Evolutionary conservation across 1,284 basidiomycete species (phyloP).

Genomic region (Xerocomus nothofagi): DNA sequence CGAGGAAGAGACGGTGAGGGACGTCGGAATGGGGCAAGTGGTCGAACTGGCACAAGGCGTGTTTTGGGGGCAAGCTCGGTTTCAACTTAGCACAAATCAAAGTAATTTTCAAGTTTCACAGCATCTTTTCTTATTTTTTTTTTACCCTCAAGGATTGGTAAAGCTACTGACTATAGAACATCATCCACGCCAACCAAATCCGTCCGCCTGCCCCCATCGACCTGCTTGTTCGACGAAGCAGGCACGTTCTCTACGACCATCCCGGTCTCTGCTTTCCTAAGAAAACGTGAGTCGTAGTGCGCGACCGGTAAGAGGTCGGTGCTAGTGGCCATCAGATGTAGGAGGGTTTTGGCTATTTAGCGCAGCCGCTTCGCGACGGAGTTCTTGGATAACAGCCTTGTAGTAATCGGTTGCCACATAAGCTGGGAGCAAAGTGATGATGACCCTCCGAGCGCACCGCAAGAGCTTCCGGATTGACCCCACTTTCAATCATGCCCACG

Average conservation of each 20-base stretch:
- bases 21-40: neutral
- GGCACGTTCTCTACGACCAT: constrained; percentile 6
- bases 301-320: too few relatives aligned
- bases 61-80: constrained; percentile 6
- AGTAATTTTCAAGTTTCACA: constrained; percentile 24
- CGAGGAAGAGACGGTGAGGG: neutral
- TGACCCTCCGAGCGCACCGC: constrained; percentile 56
- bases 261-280: neutral
- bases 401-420: constrained; percentile 1
- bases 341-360: constrained; percentile 29
- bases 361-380: constrained; percentile 60
- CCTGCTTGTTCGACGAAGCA: constrained; percentile 9
- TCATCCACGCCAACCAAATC: constrained; percentile 21
- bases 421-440: neutral
- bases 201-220: constrained; percentile 16
- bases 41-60: constrained; percentile 1
- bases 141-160: constrained; percentile 1
- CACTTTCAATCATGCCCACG: constrained; percentile 81
- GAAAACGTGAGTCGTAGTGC: neutral
- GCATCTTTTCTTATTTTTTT: neutral
- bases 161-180: constrained; percentile 21
- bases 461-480: constrained; percentile 82
- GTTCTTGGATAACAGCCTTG: constrained; percentile 75
- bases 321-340: constrained; percentile 20
- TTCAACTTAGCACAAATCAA: constrained; percentile 10